These are phyloP conservation scores for Baeospora myosura DNA, from an alignment of 1,284 basidiomycete genomes.

Conservation along the genomic window DNA sequence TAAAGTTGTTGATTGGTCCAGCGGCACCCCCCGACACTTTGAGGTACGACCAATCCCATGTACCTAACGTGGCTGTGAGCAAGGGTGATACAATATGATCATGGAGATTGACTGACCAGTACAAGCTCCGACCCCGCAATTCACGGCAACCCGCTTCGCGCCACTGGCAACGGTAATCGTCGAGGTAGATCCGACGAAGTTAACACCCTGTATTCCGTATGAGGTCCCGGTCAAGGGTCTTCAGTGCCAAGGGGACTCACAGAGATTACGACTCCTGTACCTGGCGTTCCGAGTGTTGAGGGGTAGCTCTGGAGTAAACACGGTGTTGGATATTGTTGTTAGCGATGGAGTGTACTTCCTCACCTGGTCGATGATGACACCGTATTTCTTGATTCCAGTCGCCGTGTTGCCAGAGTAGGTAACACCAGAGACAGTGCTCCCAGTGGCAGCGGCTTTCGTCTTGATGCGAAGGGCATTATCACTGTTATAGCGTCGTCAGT, in stretches of 20 bases:
- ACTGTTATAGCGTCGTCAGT: conserved; percentile 2
- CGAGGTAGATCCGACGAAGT: conserved; percentile 28
- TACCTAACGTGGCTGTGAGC: conserved; percentile 22
- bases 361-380: conserved; percentile 31
- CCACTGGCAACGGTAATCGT: conserved; percentile 27
- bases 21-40: conserved; percentile 33
- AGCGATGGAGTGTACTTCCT: conserved; percentile 1
- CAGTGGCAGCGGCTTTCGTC: conserved; percentile 26
- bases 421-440: conserved; percentile 27
- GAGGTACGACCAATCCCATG: conserved; percentile 47
- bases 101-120: conserved; percentile 22
- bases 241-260: conserved; percentile 12
- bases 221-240: too few species aligned
- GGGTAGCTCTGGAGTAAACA: conserved; percentile 25
- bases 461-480: conserved; percentile 36
- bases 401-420: conserved; percentile 27
- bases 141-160: conserved; percentile 32
- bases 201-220: conserved; percentile 25
- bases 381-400: conserved; percentile 19
- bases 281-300: conserved; percentile 28
- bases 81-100: conserved; percentile 3
- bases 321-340: not conserved
- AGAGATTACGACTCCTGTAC: conserved; percentile 23
- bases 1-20: conserved; percentile 32
- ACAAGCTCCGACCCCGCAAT: conserved; percentile 40